Evolutionary conservation across 1,139 yeast species (phyloP), one percentile per base, ranked within the genome.

Genomic region (Oligophagozyma castellii): DNA sequence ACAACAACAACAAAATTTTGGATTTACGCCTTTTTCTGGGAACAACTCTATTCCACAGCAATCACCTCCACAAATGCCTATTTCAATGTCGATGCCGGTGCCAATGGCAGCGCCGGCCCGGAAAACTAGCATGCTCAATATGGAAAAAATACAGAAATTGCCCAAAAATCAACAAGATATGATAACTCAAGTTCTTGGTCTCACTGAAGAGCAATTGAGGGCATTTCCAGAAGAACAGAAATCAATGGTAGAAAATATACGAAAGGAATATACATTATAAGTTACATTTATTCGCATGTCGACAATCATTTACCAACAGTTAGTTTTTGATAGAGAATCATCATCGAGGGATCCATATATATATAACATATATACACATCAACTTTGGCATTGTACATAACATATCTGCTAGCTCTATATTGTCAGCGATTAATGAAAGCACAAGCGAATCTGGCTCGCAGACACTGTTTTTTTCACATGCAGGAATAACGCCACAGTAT

Each of bases 151-250:
- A 22, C 39, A 37, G 18, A 24, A 43, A n/a, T 35, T 54, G 22
- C 59, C 60, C 13, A 65, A 65, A 16, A 67, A 66, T 26, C 79
- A 76, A 47, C 80, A 80, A 6, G 65, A 67, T 25, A 62, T 73
- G 51, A 66, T 75, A 24, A 72, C 70, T 8, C 81, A 75, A 48
- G 79, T 76, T 4, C 59, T 77, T 35, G 59, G 65, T 23, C 53
- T 77, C 35, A 59, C 74, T 0, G 66, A 65, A 2, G 72, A 65
- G 12, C 79, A 73, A 40, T 58, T 76, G 21, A 55, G 59, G 23
- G 51, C 59, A 2, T 55, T 77, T 27, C 81, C 81, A 2, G 63
- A 61, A 2, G 76, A 73, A 28, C 76, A 74, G 48, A 68, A 66
- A 38, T 49, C 59, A 24, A 69, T 74, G 71, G 75, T 76, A n/a